Evolutionary conservation across 1,284 basidiomycete species (phyloP).

Genomic region (Apiotrichum mycotoxinovorans): DNA sequence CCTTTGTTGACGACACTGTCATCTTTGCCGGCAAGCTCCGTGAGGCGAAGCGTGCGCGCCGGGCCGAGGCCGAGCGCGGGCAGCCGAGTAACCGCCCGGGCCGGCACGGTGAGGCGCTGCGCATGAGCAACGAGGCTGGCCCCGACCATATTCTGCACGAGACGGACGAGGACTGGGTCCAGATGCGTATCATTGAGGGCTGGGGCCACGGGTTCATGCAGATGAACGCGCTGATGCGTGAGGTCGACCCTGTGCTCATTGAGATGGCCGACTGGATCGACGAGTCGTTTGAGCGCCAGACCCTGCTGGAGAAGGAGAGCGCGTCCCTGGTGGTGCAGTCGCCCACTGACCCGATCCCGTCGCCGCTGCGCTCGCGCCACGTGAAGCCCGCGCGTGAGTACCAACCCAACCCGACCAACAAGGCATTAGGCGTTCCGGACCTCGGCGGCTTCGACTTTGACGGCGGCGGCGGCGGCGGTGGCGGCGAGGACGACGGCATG

Average conservation of each 20-base stretch:
- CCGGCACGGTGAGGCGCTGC: constrained; percentile 51
- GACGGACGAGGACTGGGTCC: constrained; percentile 89
- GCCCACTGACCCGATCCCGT: constrained; percentile 9
- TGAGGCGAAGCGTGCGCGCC: constrained; percentile 81
- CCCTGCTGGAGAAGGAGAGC: constrained; percentile 34
- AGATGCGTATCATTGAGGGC: constrained; percentile 82
- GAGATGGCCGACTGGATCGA: constrained; percentile 92
- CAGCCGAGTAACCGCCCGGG: not conserved
- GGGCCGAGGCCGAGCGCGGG: constrained; percentile 55
- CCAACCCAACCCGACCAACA: constrained; percentile 27
- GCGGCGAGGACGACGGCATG: constrained; percentile 33
- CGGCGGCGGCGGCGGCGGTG: constrained; percentile 29
- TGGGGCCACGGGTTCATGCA: constrained; percentile 94
- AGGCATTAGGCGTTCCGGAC: constrained; percentile 40
- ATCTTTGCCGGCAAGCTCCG: constrained; percentile 89
- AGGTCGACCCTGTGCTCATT: constrained; percentile 69
- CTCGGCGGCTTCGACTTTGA: constrained; percentile 33
- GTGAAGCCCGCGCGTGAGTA: constrained; percentile 44
- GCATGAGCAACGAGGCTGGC: constrained; percentile 47
- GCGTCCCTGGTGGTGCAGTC: constrained; percentile 17
- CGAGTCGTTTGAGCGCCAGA: constrained; percentile 61
- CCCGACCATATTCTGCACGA: constrained; percentile 59
- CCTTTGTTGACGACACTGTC: constrained; percentile 90
- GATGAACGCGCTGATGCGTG: constrained; percentile 80
- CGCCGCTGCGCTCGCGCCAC: constrained; percentile 29